phyloP scores from a whole-genome alignment of 2,329 filamentous ascomycete genomes.

The Alternaria incomplexa region DNA sequence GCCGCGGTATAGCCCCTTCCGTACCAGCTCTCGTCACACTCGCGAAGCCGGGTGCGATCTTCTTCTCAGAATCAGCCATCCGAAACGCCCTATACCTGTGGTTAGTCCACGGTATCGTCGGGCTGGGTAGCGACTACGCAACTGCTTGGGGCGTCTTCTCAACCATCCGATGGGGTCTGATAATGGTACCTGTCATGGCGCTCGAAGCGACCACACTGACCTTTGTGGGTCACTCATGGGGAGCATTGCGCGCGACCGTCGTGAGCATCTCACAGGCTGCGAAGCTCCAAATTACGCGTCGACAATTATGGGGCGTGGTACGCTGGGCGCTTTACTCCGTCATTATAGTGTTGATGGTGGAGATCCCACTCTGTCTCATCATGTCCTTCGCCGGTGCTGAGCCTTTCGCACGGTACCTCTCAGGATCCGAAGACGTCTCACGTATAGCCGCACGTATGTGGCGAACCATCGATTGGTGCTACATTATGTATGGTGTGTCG shows the following conservation, averaged over 20 bases:
- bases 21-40: slow-evolving; percentile 58
- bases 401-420: slow-evolving; percentile 68
- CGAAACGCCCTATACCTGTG: slow-evolving; percentile 74
- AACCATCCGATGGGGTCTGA: slow-evolving; percentile 74
- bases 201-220: slow-evolving; percentile 69
- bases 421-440: slow-evolving; percentile 63
- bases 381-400: slow-evolving; percentile 65
- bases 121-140: slow-evolving; percentile 68
- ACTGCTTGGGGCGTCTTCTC: slow-evolving; percentile 78
- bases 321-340: slow-evolving; percentile 62
- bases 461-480: slow-evolving; percentile 63
- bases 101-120: slow-evolving; percentile 69
- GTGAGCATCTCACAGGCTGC: slow-evolving; percentile 26
- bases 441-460: slow-evolving; percentile 71
- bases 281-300: slow-evolving; percentile 25
- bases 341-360: slow-evolving; percentile 61
- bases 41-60: slow-evolving; percentile 63
- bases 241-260: slow-evolving; percentile 53
- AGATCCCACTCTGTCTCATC: slow-evolving; percentile 68
- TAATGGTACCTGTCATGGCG: slow-evolving; percentile 75
- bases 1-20: slow-evolving; percentile 27
- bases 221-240: slow-evolving; percentile 73
- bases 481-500: slow-evolving; percentile 70
- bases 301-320: slow-evolving; percentile 51
- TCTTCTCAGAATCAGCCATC: slow-evolving; percentile 69